Conservation (phyloP, 108 stramenopile species). For the Cyclostephanos invisitatus region DNA sequence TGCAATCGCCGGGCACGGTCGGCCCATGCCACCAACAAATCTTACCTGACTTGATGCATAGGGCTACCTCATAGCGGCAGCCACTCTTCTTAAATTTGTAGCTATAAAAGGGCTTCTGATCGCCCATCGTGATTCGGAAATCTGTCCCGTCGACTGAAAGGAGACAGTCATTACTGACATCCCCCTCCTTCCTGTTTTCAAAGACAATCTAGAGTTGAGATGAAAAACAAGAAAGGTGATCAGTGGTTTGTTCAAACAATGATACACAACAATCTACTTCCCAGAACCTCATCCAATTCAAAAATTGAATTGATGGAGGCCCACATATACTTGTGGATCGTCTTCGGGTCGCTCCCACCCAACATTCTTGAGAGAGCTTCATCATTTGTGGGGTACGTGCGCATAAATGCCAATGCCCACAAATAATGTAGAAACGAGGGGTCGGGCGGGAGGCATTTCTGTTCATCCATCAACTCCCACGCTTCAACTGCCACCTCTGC, state of each 20-base stretch:
- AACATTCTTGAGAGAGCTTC: not conserved
- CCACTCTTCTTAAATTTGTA: constrained; percentile 33
- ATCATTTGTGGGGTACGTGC: constrained; percentile 10
- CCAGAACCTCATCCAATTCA: constrained; percentile 2
- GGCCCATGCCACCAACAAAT: constrained; percentile 42
- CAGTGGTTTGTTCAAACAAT: not conserved
- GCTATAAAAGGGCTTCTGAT: not conserved
- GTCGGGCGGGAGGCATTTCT: constrained; percentile 5
- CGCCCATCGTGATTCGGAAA: constrained; percentile 1
- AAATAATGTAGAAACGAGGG: not conserved
- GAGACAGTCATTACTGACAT: not conserved
- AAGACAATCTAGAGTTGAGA: constrained; percentile 8
- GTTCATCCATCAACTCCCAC: constrained; percentile 8
- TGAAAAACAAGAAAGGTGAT: constrained; percentile 1
- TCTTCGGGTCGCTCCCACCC: constrained; percentile 17
- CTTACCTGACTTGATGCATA: constrained; percentile 26
- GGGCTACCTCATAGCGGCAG: constrained; percentile 35
- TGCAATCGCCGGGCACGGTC: constrained; percentile 9
- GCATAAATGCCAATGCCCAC: constrained; percentile 10
- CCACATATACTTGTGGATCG: constrained; percentile 12
- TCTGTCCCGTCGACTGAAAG: constrained; percentile 16
- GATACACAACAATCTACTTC: constrained; percentile 5
- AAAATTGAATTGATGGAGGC: constrained; percentile 6
- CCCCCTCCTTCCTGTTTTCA: constrained; percentile 10
- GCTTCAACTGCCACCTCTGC: constrained; percentile 2